phyloP scores from a whole-genome alignment of 495 filamentous ascomycete species.

The Aspergillus saccharolyticus region DNA sequence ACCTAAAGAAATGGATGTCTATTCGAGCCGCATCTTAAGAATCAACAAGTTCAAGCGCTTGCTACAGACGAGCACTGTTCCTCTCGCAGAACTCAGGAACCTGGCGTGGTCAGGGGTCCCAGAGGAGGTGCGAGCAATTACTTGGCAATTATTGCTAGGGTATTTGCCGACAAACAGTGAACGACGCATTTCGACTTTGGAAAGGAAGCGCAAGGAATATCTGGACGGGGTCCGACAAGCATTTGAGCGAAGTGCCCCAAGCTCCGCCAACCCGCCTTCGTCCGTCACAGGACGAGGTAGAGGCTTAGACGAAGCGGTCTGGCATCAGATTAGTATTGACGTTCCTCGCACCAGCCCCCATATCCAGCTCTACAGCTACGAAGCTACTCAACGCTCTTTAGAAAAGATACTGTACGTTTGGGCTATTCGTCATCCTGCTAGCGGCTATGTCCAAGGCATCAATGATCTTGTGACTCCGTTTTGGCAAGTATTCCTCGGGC shows the following conservation, averaged over 20 bases:
- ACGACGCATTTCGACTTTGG: conserved; percentile 80
- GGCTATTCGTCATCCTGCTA: conserved; percentile 95
- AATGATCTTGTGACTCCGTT: conserved; percentile 98
- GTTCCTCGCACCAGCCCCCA: conserved; percentile 96
- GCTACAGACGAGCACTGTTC: conserved; percentile 84
- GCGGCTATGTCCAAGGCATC: conserved; percentile 97
- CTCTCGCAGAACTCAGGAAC: conserved; percentile 73
- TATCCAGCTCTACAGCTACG: conserved; percentile 88
- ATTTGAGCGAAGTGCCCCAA: conserved; percentile 61
- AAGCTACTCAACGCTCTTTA: conserved; percentile 88
- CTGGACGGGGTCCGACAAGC: conserved; percentile 92
- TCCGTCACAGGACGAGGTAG: conserved; percentile 48
- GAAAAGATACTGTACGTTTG: conserved; percentile 96
- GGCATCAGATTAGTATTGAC: conserved; percentile 99
- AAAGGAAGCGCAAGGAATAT: conserved; percentile 95
- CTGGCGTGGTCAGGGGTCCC: conserved; percentile 92
- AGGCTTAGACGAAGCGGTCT: conserved; percentile 89
- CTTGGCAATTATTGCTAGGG: conserved; percentile 92
- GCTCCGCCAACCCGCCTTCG: conserved; percentile 29
- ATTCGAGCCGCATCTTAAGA: conserved; percentile 80
- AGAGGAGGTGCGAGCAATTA: conserved; percentile 93
- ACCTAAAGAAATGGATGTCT: conserved; percentile 78
- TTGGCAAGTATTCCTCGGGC: conserved; percentile 92
- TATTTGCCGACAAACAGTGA: conserved; percentile 95
- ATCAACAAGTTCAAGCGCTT: conserved; percentile 99